Base-by-base conservation (phyloP, 2,329 filamentous ascomycete species). In the Stemphylium vesicarium region DNA sequence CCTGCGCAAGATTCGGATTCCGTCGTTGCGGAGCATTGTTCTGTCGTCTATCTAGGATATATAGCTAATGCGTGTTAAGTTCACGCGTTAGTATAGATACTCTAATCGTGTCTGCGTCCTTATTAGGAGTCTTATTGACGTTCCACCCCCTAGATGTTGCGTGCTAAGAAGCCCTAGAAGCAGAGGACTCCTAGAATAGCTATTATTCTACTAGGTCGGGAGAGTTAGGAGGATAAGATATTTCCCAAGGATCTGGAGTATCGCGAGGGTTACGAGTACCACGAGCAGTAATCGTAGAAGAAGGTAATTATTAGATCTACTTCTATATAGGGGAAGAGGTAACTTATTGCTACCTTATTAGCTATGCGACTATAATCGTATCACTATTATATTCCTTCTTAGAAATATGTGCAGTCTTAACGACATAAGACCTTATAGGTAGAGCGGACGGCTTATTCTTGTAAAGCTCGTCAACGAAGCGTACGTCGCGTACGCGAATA, bases 401-500 rank as follows among this genome's bases (percentile, higher is more conserved):
- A n/a, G n/a, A n/a, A n/a, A n/a, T n/a, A n/a, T n/a, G n/a, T n/a
- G n/a, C n/a, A 18, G 18, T 51, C 48, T 47, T 12, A 29, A 47
- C 20, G 9, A 47, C 32, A 4, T 7, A n/a, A 38, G 44, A 18
- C 10, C 16, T n/a, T 29, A 39, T n/a, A 4, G 20, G 44, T 37
- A 16, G 44, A 9, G 35, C 32, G 9, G 33, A 47, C 20, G 12
- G 44, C 33, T 47, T 47, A 3, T 47, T 24, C 12, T 47, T 47
- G 22, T 47, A 47, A 39, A 47, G 44, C 44, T 47, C 35, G 20
- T 47, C 15, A 39, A 47, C 32, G 9, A 47, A 47, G 4, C 44
- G 44, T 26, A 60, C 53, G 16, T 60, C 53, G 8, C 57, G 13
- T 11, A 42, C 26, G 4, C 49, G 49, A 8, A 60, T 50, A 15